Percentiles rank a stretch among this genome's conserved stretches.
phyloP scores from a whole-genome alignment of 1,284 basidiomycete species.

The Irpex rosettiformis region DNA sequence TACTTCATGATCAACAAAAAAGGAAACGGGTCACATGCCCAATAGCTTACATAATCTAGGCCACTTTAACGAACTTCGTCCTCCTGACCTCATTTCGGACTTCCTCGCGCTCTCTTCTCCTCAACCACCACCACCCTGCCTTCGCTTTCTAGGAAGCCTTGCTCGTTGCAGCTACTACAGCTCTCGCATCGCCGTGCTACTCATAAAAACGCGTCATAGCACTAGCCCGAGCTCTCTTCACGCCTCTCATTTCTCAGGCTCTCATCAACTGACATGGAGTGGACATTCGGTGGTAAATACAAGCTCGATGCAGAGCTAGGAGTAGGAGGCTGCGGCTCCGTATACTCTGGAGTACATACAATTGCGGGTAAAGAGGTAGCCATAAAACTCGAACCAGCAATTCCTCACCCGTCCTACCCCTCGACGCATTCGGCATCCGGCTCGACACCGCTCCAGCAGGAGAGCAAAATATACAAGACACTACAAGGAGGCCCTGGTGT shows the following conservation, averaged over 20 bases:
- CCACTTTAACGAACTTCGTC: too few relatives aligned
- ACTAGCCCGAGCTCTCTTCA: background rate
- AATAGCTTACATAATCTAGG: too few relatives aligned
- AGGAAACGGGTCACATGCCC: too few relatives aligned
- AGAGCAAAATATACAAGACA: constrained; percentile 89
- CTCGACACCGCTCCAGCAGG: constrained; percentile 86
- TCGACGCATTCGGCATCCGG: constrained; percentile 37
- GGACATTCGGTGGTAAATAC: constrained; percentile 88
- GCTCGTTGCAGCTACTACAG: background rate
- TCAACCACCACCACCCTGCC: too few relatives aligned
- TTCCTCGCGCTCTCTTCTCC: too few relatives aligned
- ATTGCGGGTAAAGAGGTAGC: constrained; percentile 95
- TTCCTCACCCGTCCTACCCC: constrained; percentile 24
- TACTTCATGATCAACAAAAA: too few relatives aligned
- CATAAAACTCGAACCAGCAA: constrained; percentile 92
- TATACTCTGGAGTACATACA: constrained; percentile 93
- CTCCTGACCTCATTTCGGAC: too few relatives aligned
- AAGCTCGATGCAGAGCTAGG: constrained; percentile 94
- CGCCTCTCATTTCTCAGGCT: background rate
- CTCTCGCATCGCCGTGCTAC: background rate
- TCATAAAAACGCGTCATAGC: background rate
- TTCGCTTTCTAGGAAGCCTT: background rate
- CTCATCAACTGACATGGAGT: constrained; percentile 45
- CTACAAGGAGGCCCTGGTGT: constrained; percentile 92
- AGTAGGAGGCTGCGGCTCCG: constrained; percentile 91